Conservation (phyloP, 345 rosid genomes). For the Eucalyptus erythrocorys region DNA sequence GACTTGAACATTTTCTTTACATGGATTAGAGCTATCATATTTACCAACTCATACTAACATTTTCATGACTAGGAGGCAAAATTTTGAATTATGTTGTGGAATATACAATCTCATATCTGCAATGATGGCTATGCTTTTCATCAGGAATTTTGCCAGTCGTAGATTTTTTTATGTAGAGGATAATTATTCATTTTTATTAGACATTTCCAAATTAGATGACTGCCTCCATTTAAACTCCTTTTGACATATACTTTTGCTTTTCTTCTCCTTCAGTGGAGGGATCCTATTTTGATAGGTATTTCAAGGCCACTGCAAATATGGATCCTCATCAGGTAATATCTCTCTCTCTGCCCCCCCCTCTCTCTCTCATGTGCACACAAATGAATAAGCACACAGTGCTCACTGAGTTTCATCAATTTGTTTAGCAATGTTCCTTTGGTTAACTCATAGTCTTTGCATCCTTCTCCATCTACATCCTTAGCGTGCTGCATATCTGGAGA, state of each 20-base stretch:
- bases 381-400: background rate
- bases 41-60: background rate
- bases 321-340: slow-evolving; percentile 52
- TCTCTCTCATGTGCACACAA: background rate
- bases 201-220: background rate
- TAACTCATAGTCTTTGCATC: background rate
- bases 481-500: slow-evolving; percentile 81
- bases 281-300: slow-evolving; percentile 76
- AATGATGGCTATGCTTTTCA: background rate
- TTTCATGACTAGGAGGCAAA: background rate
- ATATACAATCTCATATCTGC: background rate
- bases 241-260: background rate
- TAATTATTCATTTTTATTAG: background rate
- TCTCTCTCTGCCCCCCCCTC: background rate
- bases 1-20: background rate
- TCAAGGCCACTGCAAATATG: slow-evolving; percentile 65
- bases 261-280: slow-evolving; percentile 41
- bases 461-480: background rate
- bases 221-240: background rate
- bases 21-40: background rate
- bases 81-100: background rate
- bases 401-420: background rate
- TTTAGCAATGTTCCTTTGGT: background rate
- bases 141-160: background rate
- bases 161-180: background rate